These are phyloP conservation scores for Tephrocybe sp. DNA, from an alignment of 768 basidiomycete genomes.

Conservation along the genomic window DNA sequence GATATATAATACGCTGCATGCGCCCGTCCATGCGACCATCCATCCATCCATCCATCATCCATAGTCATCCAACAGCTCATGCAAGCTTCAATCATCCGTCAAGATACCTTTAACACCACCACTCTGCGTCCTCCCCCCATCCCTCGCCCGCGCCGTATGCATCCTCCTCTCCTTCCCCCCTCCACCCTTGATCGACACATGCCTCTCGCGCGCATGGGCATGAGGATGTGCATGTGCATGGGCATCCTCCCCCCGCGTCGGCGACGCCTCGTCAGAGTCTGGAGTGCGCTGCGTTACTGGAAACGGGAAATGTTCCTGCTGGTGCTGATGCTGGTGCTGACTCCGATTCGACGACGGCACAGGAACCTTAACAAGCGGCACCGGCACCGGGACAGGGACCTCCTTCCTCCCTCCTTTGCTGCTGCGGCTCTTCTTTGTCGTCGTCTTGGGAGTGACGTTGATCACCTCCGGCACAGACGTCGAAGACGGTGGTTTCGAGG, in stretches of 20 bases:
- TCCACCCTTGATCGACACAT: conserved; percentile 17
- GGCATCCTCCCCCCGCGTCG: conserved; percentile 17
- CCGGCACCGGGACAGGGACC: conserved; percentile 39
- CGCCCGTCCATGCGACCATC: background rate
- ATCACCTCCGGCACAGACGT: background rate
- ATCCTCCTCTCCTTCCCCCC: conserved; percentile 41
- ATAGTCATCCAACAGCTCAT: too few relatives aligned
- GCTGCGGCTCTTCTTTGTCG: conserved; percentile 29
- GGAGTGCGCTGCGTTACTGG: conserved; percentile 43
- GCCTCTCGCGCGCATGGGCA: conserved; percentile 12
- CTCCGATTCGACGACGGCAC: conserved; percentile 17
- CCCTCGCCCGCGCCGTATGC: conserved; percentile 71
- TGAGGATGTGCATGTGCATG: too few relatives aligned
- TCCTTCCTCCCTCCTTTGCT: conserved; percentile 38
- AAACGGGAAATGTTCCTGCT: conserved; percentile 57
- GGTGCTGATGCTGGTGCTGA: background rate
- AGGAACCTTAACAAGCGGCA: conserved; percentile 38
- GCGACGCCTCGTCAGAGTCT: conserved; percentile 11
- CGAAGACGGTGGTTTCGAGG: conserved; percentile 8
- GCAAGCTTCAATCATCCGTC: conserved; percentile 30
- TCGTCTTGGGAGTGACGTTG: conserved; percentile 19
- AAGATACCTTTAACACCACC: conserved; percentile 79
- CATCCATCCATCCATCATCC: background rate
- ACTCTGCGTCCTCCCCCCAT: conserved; percentile 83
- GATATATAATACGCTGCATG: background rate